Evolutionary conservation across 441 rosid species (phyloP).

Genomic region (Populus hybrid): DNA sequence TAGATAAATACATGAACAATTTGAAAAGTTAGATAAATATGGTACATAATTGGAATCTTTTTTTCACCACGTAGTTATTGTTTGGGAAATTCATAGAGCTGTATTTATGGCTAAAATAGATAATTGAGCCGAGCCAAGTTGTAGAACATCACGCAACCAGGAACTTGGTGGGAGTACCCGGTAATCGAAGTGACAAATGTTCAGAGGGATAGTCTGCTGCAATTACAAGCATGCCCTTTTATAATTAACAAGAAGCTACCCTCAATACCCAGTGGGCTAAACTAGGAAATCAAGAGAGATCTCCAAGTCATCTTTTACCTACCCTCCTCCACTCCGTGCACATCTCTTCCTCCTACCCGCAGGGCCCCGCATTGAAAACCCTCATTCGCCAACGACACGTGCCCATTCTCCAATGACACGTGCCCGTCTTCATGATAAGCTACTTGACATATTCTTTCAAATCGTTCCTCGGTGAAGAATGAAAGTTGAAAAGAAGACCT

Average conservation of each 20-base stretch:
- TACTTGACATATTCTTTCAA: no score
- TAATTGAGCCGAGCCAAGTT: not conserved
- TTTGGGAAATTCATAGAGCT: not conserved
- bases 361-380: not conserved
- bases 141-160: not conserved
- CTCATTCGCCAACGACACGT: not conserved
- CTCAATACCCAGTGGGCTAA: not conserved
- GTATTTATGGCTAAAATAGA: not conserved
- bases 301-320: not conserved
- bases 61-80: not conserved
- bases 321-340: not conserved
- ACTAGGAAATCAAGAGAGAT: not conserved
- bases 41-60: not conserved
- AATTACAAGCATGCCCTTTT: conserved; percentile 17
- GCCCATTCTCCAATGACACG: not conserved
- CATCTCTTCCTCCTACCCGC: not conserved
- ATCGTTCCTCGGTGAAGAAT: no score
- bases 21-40: not conserved
- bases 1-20: no score
- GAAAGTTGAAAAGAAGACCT: not conserved
- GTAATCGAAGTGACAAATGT: not conserved
- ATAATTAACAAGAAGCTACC: not conserved
- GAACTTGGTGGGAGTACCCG: not conserved
- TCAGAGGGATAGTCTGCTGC: not conserved
- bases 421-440: not conserved